These are phyloP conservation scores for Eutrema yunnanense DNA, from an alignment of 345 rosid genomes.

Conservation along the genomic window DNA sequence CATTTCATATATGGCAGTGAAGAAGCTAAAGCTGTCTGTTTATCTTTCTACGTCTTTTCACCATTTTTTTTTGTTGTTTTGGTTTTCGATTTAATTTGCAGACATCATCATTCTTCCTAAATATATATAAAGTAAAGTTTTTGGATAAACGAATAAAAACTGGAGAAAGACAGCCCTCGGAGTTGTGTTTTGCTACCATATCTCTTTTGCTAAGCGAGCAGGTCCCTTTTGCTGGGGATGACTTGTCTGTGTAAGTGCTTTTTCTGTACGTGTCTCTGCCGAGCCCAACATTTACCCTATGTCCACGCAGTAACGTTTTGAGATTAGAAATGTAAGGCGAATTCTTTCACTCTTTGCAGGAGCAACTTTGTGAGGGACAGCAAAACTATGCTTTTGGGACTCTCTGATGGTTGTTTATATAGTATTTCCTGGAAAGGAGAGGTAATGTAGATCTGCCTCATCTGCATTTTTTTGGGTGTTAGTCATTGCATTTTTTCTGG, in stretches of 20 bases:
- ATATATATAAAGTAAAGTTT: constrained; percentile 78
- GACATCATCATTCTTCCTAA: constrained; percentile 87
- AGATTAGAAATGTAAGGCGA: background rate
- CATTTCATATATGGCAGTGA: no score
- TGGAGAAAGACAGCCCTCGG: constrained; percentile 78
- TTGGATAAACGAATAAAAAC: constrained; percentile 56
- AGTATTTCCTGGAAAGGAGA: constrained; percentile 96
- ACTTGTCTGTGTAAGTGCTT: constrained; percentile 68
- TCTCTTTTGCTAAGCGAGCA: constrained; percentile 74
- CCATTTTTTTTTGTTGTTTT: background rate
- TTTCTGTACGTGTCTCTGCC: constrained; percentile 7
- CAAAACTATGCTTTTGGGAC: constrained; percentile 80
- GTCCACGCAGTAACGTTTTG: background rate
- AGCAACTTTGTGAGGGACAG: constrained; percentile 80
- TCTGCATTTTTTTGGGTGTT: background rate
- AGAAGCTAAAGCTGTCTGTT: background rate
- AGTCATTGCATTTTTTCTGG: background rate
- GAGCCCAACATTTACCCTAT: background rate
- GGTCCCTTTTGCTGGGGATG: constrained; percentile 68
- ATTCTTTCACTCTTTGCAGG: constrained; percentile 38
- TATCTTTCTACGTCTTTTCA: background rate
- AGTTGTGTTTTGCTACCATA: constrained; percentile 53
- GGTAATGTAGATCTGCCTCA: constrained; percentile 42
- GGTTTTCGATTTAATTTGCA: constrained; percentile 31
- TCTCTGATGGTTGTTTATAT: constrained; percentile 76